Evolutionary conservation across 495 filamentous ascomycete species (phyloP).

Genomic region (Penicillium diatomitis): DNA sequence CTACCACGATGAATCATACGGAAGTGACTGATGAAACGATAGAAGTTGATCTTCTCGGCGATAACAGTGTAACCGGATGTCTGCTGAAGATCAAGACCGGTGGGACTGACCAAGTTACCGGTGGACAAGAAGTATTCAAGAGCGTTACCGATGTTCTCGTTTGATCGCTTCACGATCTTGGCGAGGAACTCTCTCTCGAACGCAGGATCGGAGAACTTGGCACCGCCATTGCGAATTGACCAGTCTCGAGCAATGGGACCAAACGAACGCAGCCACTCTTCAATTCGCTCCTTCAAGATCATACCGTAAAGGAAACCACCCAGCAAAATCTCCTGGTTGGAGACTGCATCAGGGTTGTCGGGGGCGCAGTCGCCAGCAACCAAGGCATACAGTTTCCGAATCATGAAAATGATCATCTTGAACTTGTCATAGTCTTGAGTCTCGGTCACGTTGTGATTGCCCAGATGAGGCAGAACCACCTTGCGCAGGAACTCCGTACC

Average conservation of each 20-base stretch:
- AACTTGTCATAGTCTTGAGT: slow-evolving; percentile 85
- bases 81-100: slow-evolving; percentile 89
- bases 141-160: slow-evolving; percentile 77
- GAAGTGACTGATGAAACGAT: slow-evolving; percentile 97
- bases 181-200: slow-evolving; percentile 71
- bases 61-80: slow-evolving; percentile 91
- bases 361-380: slow-evolving; percentile 85
- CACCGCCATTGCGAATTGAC: slow-evolving; percentile 50
- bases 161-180: slow-evolving; percentile 67
- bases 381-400: slow-evolving; percentile 84
- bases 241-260: slow-evolving; percentile 60
- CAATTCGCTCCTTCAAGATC: slow-evolving; percentile 89
- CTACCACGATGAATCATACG: slow-evolving; percentile 98
- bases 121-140: slow-evolving; percentile 95
- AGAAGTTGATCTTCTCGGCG: slow-evolving; percentile 98
- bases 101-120: slow-evolving; percentile 83
- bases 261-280: slow-evolving; percentile 68
- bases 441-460: slow-evolving; percentile 69
- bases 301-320: slow-evolving; percentile 89
- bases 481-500: slow-evolving; percentile 84
- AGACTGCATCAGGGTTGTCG: slow-evolving; percentile 93
- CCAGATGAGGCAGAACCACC: slow-evolving; percentile 85
- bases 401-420: slow-evolving; percentile 91
- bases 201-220: slow-evolving; percentile 56
- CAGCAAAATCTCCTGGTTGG: slow-evolving; percentile 86